Conservation (phyloP, 139 green algal genomes). For the Chlamydomonas sphaeroides region DNA sequence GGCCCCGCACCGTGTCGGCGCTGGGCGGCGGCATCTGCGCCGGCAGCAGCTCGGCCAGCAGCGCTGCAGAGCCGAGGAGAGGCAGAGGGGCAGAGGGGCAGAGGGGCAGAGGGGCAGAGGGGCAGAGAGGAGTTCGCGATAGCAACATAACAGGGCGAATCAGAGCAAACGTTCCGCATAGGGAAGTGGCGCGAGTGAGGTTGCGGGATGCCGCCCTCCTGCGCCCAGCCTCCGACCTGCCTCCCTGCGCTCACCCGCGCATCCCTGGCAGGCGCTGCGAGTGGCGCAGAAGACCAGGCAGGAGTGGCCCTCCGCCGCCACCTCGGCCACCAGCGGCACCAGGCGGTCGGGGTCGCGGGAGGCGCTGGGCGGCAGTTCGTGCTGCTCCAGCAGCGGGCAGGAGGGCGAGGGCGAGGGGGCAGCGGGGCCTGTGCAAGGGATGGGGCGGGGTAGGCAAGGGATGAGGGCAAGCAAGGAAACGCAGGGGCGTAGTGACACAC, state of each 20-base stretch:
- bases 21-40: background rate
- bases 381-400: slow-evolving; percentile 36
- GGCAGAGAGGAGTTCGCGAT: too few relatives aligned
- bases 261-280: slow-evolving; percentile 9
- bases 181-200: too few relatives aligned
- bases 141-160: too few relatives aligned
- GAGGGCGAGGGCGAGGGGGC: background rate
- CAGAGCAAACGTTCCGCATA: too few relatives aligned
- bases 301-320: slow-evolving; percentile 60
- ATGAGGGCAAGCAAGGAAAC: too few relatives aligned
- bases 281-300: slow-evolving; percentile 85
- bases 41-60: slow-evolving; percentile 30
- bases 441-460: too few relatives aligned
- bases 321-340: slow-evolving; percentile 56
- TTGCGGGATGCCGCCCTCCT: too few relatives aligned
- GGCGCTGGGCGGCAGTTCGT: slow-evolving; percentile 32
- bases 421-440: background rate
- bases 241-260: background rate
- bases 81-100: too few relatives aligned
- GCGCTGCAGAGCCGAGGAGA: background rate
- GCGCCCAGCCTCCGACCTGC: background rate
- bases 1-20: background rate
- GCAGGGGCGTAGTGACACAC: too few relatives aligned
- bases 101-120: too few relatives aligned
- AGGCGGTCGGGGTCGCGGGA: slow-evolving; percentile 62